A percentile compares a stretch with the other conserved stretches of the same genome.
These are phyloP conservation scores for Wickerhamiella galacta DNA, from an alignment of 805 yeast species.

Conservation along the genomic window DNA sequence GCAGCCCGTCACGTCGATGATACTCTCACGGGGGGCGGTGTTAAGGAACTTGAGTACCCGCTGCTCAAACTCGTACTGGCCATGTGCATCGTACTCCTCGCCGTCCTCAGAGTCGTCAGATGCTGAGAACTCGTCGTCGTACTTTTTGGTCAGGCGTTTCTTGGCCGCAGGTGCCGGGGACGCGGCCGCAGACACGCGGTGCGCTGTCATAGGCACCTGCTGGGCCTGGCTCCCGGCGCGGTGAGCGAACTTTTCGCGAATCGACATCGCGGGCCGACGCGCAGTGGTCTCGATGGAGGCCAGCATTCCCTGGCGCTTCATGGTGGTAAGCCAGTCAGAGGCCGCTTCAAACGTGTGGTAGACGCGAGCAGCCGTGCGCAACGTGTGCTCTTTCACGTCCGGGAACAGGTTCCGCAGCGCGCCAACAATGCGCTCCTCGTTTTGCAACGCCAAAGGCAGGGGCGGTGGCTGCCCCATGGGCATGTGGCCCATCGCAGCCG, in stretches of 20 bases:
- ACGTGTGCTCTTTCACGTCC: constrained; percentile 12
- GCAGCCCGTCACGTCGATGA: constrained; percentile 65
- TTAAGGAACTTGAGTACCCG: constrained; percentile 66
- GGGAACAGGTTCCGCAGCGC: constrained; percentile 12
- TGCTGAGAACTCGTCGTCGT: constrained; percentile 31
- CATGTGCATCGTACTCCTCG: constrained; percentile 20
- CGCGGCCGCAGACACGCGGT: not conserved
- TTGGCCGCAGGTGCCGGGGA: constrained; percentile 6
- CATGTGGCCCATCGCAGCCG: not conserved
- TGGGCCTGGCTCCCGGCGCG: constrained; percentile 1
- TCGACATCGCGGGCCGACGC: constrained; percentile 20
- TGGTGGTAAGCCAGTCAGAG: constrained; percentile 20
- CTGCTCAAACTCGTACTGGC: constrained; percentile 33
- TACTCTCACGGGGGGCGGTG: constrained; percentile 53
- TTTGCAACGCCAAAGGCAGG: constrained; percentile 3
- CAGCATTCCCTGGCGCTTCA: constrained; percentile 18
- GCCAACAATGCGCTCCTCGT: constrained; percentile 7
- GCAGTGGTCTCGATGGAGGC: constrained; percentile 10
- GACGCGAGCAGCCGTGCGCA: constrained; percentile 17
- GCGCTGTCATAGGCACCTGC: constrained; percentile 3
- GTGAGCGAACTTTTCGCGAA: constrained; percentile 22
- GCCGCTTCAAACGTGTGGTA: constrained; percentile 22
- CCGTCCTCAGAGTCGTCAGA: constrained; percentile 32
- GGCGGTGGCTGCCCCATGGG: constrained; percentile 3
- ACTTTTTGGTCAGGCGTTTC: constrained; percentile 12